Percentiles rank a stretch among this genome's conserved stretches.
Conservation (phyloP, 2,329 filamentous ascomycete genomes). For the Apiospora hydei region DNA sequence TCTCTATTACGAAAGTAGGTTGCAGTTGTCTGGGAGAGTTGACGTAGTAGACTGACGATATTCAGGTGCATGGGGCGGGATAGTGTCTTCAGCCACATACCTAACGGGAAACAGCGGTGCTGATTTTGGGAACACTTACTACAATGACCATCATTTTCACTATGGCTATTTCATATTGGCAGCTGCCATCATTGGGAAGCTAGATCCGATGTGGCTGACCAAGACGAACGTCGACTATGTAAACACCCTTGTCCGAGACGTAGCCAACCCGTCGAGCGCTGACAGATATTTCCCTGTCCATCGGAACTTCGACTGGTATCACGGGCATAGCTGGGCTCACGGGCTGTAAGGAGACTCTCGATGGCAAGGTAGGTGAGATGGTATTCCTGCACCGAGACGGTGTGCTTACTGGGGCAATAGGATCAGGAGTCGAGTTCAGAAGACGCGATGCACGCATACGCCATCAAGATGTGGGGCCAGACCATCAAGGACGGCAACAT, state of each 20-base stretch:
- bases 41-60: conserved; percentile 30
- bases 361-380: conserved; percentile 67
- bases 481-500: conserved; percentile 78
- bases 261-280: conserved; percentile 74
- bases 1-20: conserved; percentile 68
- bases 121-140: conserved; percentile 91
- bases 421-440: conserved; percentile 89
- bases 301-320: conserved; percentile 90
- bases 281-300: conserved; percentile 84
- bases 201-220: conserved; percentile 78
- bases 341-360: conserved; percentile 73
- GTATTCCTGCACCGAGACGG: background rate
- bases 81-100: conserved; percentile 81
- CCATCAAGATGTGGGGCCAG: conserved; percentile 92
- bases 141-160: conserved; percentile 79
- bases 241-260: conserved; percentile 83
- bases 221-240: conserved; percentile 78
- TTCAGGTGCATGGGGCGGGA: conserved; percentile 75
- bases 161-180: conserved; percentile 91
- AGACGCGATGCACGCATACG: conserved; percentile 87
- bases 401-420: conserved; percentile 36
- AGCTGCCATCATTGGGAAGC: conserved; percentile 80
- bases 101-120: conserved; percentile 69
- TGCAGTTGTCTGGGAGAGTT: background rate
- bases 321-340: conserved; percentile 94